Evolutionary conservation across 73 alveolate genomes (phyloP).

Genomic region (Stentor coeruleus): DNA sequence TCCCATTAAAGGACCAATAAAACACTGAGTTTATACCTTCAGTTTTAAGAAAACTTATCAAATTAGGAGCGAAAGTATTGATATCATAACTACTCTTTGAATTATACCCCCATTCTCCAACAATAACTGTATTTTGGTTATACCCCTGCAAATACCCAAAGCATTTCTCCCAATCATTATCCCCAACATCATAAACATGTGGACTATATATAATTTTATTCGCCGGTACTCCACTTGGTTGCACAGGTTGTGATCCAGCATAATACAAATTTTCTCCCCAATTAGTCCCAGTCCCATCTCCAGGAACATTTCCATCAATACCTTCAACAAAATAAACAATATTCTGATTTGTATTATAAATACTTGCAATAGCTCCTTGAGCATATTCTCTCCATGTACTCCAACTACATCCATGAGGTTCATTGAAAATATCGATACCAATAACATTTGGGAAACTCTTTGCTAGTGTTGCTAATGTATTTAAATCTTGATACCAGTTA

Average conservation of each 20-base stretch:
- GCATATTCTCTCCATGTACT: not conserved
- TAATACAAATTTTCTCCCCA: constrained; percentile 6
- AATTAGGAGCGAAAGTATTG: not conserved
- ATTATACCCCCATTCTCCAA: constrained; percentile 8
- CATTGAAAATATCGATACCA: not conserved
- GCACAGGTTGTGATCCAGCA: not conserved
- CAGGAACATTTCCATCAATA: not conserved
- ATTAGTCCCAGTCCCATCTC: not conserved
- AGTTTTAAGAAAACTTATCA: not conserved
- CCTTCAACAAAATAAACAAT: constrained; percentile 4
- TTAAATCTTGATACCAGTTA: not conserved
- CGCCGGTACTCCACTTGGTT: not conserved
- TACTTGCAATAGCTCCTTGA: not conserved
- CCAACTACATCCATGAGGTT: not conserved
- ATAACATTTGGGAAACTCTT: not conserved
- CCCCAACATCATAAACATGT: not conserved
- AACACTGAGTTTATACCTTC: not conserved
- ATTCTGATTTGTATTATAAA: too few species aligned
- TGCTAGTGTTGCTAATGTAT: not conserved
- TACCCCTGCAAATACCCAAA: not conserved
- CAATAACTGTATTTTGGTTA: not conserved
- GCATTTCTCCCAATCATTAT: not conserved
- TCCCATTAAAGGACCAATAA: not conserved
- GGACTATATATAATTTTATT: not conserved
- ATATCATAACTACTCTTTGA: not conserved